Percentiles rank a stretch among this genome's conserved stretches.
Conservation (phyloP, 306 rosid genomes). For the Prunus armeniaca region DNA sequence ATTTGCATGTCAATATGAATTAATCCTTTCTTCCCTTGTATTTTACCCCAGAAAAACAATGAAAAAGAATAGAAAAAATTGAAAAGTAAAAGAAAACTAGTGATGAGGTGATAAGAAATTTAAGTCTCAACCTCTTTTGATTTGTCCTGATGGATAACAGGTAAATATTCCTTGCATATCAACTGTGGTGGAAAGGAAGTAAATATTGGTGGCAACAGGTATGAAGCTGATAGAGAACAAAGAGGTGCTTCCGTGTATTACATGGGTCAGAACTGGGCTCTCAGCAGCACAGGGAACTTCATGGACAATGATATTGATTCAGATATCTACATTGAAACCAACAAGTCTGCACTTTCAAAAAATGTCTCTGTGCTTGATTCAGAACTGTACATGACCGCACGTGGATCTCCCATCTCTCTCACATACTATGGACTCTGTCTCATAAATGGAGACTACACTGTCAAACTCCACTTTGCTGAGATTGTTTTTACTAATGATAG, state of each 20-base stretch:
- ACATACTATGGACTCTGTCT: conserved; percentile 93
- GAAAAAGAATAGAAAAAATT: too few relatives aligned
- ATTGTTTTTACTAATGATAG: conserved; percentile 56
- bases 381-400: conserved; percentile 66
- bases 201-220: conserved; percentile 37
- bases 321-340: conserved; percentile 58
- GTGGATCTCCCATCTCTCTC: conserved; percentile 78
- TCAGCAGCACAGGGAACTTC: conserved; percentile 88
- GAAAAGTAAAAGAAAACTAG: too few relatives aligned
- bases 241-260: conserved; percentile 73
- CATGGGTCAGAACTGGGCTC: conserved; percentile 62
- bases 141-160: conserved; percentile 35
- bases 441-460: conserved; percentile 66
- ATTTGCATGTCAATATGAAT: background rate
- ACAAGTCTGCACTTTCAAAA: conserved; percentile 52
- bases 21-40: background rate
- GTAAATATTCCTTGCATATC: conserved; percentile 51
- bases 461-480: conserved; percentile 93
- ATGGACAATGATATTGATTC: conserved; percentile 78
- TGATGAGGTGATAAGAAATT: background rate
- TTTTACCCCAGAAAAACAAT: too few relatives aligned
- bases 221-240: conserved; percentile 64
- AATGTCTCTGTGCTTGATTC: conserved; percentile 40
- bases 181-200: conserved; percentile 88
- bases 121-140: background rate